A percentile compares a stretch with the other conserved stretches of the same genome.
Conservation (phyloP, 768 basidiomycete species). For the Podaxis pistillaris region DNA sequence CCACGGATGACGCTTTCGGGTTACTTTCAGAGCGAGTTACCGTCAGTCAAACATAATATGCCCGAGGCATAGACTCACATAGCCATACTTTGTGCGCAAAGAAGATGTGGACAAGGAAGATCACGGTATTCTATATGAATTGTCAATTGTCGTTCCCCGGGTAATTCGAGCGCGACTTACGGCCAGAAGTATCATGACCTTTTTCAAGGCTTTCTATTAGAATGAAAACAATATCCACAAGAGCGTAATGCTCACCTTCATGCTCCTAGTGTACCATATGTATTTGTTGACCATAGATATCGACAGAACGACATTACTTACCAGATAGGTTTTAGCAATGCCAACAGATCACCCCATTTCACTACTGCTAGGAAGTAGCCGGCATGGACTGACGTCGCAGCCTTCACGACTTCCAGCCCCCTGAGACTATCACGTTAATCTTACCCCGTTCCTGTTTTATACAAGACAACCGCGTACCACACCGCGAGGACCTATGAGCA, state of each 20-base stretch:
- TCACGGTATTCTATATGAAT: background rate
- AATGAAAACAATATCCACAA: background rate
- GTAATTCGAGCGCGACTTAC: background rate
- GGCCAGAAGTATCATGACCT: background rate
- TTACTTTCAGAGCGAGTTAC: background rate
- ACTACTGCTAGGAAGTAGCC: constrained; percentile 1
- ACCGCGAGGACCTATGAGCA: background rate
- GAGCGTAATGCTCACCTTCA: background rate
- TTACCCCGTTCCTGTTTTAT: background rate
- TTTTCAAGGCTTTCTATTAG: background rate
- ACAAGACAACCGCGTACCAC: background rate
- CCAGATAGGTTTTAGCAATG: background rate
- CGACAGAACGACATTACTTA: background rate
- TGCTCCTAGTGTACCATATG: background rate
- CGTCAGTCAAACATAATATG: background rate
- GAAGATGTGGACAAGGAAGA: constrained; percentile 3
- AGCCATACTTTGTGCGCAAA: constrained; percentile 5
- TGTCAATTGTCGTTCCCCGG: background rate
- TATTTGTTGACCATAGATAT: background rate
- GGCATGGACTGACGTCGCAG: background rate
- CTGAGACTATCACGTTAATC: background rate
- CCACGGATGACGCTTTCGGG: background rate
- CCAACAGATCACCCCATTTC: background rate
- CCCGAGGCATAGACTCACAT: background rate
- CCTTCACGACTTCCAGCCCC: background rate